Percentiles rank a stretch among this genome's conserved stretches.
Conservation (phyloP, 768 basidiomycete species). For the Xanthoconium purpureum region DNA sequence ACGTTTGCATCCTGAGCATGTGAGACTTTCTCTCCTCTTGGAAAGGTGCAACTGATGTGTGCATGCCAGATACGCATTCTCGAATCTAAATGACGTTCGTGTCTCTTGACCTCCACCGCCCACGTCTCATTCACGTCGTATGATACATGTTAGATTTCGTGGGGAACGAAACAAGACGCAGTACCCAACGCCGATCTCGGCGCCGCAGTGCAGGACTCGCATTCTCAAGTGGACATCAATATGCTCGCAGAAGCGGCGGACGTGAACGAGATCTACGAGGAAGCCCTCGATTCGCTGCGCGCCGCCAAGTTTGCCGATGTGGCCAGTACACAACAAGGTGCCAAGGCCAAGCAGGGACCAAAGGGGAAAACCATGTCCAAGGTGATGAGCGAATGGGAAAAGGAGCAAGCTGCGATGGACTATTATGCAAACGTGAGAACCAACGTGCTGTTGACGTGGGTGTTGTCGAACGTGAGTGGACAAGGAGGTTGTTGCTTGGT, state of each 20-base stretch:
- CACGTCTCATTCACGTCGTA: constrained; percentile 7
- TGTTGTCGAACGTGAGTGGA: constrained; percentile 69
- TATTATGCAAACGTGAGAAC: constrained; percentile 88
- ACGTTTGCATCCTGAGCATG: constrained; percentile 77
- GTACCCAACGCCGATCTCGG: constrained; percentile 75
- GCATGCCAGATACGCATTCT: constrained; percentile 69
- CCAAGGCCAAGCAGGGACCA: constrained; percentile 8
- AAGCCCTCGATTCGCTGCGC: constrained; percentile 72
- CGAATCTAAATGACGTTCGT: constrained; percentile 77
- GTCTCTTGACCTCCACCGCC: constrained; percentile 4
- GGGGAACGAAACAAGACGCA: constrained; percentile 94
- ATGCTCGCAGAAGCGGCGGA: constrained; percentile 79
- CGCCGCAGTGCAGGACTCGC: constrained; percentile 73
- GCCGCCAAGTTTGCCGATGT: constrained; percentile 43
- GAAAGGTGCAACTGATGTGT: constrained; percentile 21
- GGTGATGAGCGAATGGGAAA: constrained; percentile 50
- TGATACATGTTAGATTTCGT: constrained; percentile 58
- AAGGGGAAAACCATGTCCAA: constrained; percentile 17
- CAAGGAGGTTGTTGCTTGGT: background rate
- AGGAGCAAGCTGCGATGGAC: constrained; percentile 72
- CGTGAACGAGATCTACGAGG: constrained; percentile 80
- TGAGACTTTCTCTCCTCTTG: constrained; percentile 23
- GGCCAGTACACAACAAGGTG: background rate
- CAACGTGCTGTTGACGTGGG: constrained; percentile 79
- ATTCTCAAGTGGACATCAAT: constrained; percentile 85